Percentiles rank a stretch among this genome's conserved stretches.
Evolutionary conservation across 164 flowering plant genomes (phyloP).

Genomic region (Platanus orientalis): DNA sequence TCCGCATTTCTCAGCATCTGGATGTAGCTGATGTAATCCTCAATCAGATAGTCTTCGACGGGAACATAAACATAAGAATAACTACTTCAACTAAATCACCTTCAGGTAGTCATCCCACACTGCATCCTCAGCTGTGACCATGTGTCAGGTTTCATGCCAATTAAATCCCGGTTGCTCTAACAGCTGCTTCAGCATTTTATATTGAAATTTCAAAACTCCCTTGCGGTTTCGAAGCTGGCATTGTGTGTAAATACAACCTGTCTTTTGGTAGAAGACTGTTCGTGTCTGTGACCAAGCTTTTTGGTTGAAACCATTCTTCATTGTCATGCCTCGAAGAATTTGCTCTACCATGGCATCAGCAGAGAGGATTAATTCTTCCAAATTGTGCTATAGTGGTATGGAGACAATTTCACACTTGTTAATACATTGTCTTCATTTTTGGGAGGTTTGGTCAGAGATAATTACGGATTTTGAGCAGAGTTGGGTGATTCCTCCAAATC

Average conservation of each 20-base stretch:
- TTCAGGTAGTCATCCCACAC: conserved; percentile 3
- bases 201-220: neutral
- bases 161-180: conserved; percentile 1
- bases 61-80: neutral
- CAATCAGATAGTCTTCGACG: neutral
- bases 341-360: conserved; percentile 1
- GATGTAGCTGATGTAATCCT: neutral
- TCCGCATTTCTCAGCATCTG: neutral
- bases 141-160: neutral
- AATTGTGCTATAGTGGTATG: neutral
- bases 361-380: too few relatives aligned
- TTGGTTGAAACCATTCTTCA: neutral
- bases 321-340: neutral
- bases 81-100: neutral
- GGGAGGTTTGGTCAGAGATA: too few relatives aligned
- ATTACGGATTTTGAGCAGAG: too few relatives aligned
- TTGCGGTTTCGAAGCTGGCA: neutral
- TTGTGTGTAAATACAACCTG: neutral
- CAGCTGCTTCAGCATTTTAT: neutral
- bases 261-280: neutral
- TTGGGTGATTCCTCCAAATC: too few relatives aligned
- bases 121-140: conserved; percentile 2
- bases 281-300: neutral
- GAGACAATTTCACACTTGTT: neutral
- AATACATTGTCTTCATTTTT: neutral